A percentile compares a stretch with the other conserved stretches of the same genome.
Evolutionary conservation across 78 protist species (phyloP).

Genomic region (Paulinella micropora): DNA sequence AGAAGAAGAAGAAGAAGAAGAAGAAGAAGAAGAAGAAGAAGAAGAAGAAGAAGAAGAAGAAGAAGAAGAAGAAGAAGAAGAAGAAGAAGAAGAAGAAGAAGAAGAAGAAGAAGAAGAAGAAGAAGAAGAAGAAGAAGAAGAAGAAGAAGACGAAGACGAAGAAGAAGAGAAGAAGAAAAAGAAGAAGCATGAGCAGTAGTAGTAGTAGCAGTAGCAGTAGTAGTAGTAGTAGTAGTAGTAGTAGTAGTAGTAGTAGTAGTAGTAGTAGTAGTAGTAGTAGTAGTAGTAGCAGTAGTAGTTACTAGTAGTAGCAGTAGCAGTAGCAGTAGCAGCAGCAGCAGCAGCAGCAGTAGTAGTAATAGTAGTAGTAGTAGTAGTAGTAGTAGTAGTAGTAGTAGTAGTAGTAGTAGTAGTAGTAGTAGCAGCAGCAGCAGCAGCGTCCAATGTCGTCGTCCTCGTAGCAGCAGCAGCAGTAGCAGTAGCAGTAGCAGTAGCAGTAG

Average conservation of each 20-base stretch:
- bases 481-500: too few species aligned
- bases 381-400: not conserved
- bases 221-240: not conserved
- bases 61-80: too few species aligned
- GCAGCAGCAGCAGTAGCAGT: too few species aligned
- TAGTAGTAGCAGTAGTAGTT: not conserved
- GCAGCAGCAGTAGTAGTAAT: not conserved
- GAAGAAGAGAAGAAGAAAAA: not conserved
- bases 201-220: not conserved
- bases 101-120: too few species aligned
- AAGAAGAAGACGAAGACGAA: too few species aligned
- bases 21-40: too few species aligned
- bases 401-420: not conserved
- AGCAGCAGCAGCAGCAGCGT: slow-evolving; percentile 2
- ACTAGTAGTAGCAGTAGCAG: not conserved
- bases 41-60: too few species aligned
- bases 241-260: not conserved
- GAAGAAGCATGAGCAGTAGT: not conserved
- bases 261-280: not conserved
- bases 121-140: too few species aligned
- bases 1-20: too few species aligned
- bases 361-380: not conserved
- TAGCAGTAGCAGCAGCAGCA: not conserved
- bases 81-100: too few species aligned
- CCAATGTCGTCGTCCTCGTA: too few species aligned